Evolutionary conservation across 108 stramenopile species (phyloP), one percentile per base, ranked within the genome.

Genomic region (Chaetoceros muelleri): DNA sequence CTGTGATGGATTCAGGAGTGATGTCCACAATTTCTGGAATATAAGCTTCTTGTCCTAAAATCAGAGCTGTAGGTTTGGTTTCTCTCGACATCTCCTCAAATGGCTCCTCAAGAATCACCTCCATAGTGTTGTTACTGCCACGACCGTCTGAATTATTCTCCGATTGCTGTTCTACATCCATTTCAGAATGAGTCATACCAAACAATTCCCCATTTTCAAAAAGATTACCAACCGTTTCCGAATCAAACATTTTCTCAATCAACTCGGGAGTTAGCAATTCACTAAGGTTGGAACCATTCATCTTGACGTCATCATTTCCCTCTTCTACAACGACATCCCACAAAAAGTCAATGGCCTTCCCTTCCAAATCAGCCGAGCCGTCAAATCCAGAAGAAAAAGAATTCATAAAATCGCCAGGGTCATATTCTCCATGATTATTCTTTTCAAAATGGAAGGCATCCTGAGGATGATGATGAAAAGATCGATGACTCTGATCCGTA

Each of bases 291-390:
- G 30, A 22, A 21, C 30, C 30, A 20, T 44, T 34, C n/a, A 44
- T 40, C n/a, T 57, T 31, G 40, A 57, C 17, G 2, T 13, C 55
- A 57, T 34, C 40, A 40, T 20, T 24, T n/a, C 28, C 47, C 48
- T 60, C 58, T 24, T 60, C 58, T 24, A 60, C 48, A 2, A 60
- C 58, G 24, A 60, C 26, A 26, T 44, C 45, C 58, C 58, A 60
- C 18, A 60, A 28, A 29, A 60, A 46, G 7, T 27, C 58, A 23
- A 60, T 40, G 17, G 58, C 46, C 10, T 60, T 47, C 19, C 26
- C 58, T 29, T 60, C 47, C 2, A 46, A 47, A 46, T 28, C 58
- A 25, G 19, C 48, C 23, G 48, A 46, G 10, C 27, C 48, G 28
- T 20, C 48, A 5, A n/a, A 18, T 24, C 21, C 21, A 2, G 24